Base-by-base conservation (phyloP, 2,329 filamentous ascomycete genomes). In the Xylariaceae sp. region DNA sequence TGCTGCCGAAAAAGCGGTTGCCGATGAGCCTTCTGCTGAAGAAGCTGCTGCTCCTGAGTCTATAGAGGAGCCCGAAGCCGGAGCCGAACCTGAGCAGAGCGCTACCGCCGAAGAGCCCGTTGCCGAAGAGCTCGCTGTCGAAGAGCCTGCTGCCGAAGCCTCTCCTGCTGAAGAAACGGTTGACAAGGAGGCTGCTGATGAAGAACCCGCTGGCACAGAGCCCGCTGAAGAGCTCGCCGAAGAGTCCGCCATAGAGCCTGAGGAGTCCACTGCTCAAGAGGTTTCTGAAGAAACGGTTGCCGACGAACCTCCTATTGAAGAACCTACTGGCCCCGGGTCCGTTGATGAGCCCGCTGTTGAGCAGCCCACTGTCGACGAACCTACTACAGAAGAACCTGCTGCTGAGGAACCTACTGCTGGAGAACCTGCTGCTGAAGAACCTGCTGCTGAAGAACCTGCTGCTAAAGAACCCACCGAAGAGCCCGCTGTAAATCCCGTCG, bases 301-400 rank as follows among this genome's bases (percentile, higher is more conserved):
- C 1, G 16, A 27, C 13, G 37, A n/a, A 8, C 10, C 26, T 26
- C 9, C 36, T 2, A 16, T 18, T 11, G 23, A 52, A 23, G 41
- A 46, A 13, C 15, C 33, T 15, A 33, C 26, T 27, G 35, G 11
- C 47, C n/a, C 20, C 37, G 15, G 18, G 46, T n/a, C 27, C 46
- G n/a, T n/a, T 21, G 42, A 35, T 5, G 60, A 48, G 30, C 21
- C 26, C 37, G 11, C 39, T 36, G 54, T 30, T 15, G 43, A 48
- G 33, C 60, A 55, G 9, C 6, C 47, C n/a, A 33, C 45, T 11
- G 32, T 36, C 15, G 42, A 50, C 21, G 57, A 47, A 18, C n/a
- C 47, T 33, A 27, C 50, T 10, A 11, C 40, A 3, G 24, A 20
- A 15, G 52, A 57, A 27, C 51, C 51, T 23, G n/a, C 49, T 47